These are phyloP conservation scores for Nicotiana tomentosiformis DNA, from an alignment of 257 asterid species.

Conservation along the genomic window DNA sequence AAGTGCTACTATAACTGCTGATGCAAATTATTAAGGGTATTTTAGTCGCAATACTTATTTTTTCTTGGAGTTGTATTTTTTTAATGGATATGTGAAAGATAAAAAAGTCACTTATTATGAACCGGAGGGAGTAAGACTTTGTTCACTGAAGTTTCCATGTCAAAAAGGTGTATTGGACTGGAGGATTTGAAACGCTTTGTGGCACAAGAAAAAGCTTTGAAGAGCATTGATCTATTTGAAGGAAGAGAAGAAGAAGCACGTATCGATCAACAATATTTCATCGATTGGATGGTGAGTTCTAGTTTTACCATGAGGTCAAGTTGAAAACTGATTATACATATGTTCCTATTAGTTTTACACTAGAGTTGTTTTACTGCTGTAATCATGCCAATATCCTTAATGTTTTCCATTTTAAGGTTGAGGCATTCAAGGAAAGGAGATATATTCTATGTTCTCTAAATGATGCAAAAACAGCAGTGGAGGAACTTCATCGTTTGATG, in stretches of 20 bases:
- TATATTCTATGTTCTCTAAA: slow-evolving; percentile 78
- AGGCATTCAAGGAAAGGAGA: slow-evolving; percentile 74
- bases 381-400: not conserved
- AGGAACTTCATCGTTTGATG: slow-evolving; percentile 73
- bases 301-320: not conserved
- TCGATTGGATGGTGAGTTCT: slow-evolving; percentile 73
- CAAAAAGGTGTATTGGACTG: slow-evolving; percentile 37
- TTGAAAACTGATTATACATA: too few species aligned
- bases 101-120: too few species aligned
- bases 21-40: too few species aligned
- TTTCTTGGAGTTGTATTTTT: too few species aligned
- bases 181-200: slow-evolving; percentile 75
- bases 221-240: slow-evolving; percentile 56
- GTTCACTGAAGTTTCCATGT: not conserved
- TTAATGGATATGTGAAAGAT: too few species aligned
- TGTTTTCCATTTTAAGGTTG: slow-evolving; percentile 41
- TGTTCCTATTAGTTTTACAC: not conserved
- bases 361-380: not conserved
- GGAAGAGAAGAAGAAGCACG: slow-evolving; percentile 58
- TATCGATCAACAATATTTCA: slow-evolving; percentile 68
- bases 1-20: too few species aligned
- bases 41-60: too few species aligned
- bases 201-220: slow-evolving; percentile 70
- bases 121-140: too few species aligned
- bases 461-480: slow-evolving; percentile 89